phyloP scores from a whole-genome alignment of 2,329 filamentous ascomycete genomes.

The Teratosphaeria destructans region DNA sequence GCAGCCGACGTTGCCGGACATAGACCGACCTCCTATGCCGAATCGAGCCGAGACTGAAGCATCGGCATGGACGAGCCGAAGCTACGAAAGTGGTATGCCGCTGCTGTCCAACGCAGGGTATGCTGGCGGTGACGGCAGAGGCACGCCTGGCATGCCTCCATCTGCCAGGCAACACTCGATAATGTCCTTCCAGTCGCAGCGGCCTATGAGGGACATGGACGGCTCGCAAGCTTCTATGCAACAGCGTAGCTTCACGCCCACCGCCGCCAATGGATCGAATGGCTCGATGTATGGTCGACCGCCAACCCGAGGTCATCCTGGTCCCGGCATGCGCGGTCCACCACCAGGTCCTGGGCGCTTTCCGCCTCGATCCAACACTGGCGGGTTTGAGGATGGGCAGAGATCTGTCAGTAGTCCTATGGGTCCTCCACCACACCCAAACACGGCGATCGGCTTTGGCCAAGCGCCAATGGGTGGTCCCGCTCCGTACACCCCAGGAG shows the following conservation, averaged over 20 bases:
- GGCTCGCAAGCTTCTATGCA: constrained; percentile 3
- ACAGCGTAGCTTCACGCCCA: constrained; percentile 8
- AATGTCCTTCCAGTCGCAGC: constrained; percentile 9
- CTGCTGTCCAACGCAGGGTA: constrained; percentile 45
- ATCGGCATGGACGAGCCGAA: constrained; percentile 42
- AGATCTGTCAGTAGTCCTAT: not conserved
- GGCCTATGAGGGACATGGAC: constrained; percentile 9
- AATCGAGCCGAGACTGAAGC: constrained; percentile 41
- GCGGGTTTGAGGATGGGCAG: not conserved
- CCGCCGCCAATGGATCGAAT: constrained; percentile 4
- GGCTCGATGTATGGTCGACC: not conserved
- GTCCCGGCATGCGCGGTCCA: not conserved
- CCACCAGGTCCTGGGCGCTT: not conserved
- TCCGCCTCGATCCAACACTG: not conserved
- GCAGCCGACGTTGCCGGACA: constrained; percentile 33
- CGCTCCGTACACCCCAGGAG: not conserved
- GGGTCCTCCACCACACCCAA: not conserved
- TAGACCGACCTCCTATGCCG: constrained; percentile 28
- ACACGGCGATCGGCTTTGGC: not conserved
- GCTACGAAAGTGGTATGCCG: constrained; percentile 54
- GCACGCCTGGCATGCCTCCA: constrained; percentile 10
- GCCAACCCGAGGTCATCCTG: not conserved
- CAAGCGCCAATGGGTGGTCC: not conserved
- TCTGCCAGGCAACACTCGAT: constrained; percentile 16
- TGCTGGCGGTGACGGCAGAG: constrained; percentile 5